These are phyloP conservation scores for Adansonia gregorii DNA, from an alignment of 441 rosid species.

Conservation along the genomic window DNA sequence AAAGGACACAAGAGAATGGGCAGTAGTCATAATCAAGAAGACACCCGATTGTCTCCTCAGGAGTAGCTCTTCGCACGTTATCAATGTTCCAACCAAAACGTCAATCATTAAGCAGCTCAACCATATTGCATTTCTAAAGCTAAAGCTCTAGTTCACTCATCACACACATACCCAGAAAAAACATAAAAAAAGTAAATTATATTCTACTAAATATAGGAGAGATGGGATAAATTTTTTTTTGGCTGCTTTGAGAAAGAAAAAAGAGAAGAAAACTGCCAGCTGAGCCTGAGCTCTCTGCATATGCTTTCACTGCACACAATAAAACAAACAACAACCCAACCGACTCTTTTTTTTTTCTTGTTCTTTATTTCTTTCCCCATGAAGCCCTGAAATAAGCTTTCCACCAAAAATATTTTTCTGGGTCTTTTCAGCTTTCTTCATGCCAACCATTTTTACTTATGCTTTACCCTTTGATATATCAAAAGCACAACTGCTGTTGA, in stretches of 20 bases:
- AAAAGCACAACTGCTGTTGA: not conserved
- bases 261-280: constrained; percentile 26
- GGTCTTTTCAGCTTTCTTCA: not conserved
- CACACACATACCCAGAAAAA: too few species aligned
- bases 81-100: not conserved
- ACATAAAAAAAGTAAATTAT: too few species aligned
- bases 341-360: too few species aligned
- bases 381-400: constrained; percentile 16
- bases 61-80: not conserved
- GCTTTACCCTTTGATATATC: constrained; percentile 12
- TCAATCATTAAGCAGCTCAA: too few species aligned
- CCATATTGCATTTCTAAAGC: too few species aligned
- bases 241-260: not conserved
- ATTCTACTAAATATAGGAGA: too few species aligned
- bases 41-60: not conserved
- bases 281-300: constrained; percentile 15
- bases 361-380: not conserved
- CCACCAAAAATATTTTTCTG: not conserved
- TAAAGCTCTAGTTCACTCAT: too few species aligned
- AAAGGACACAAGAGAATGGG: not conserved
- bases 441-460: not conserved
- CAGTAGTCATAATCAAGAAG: not conserved
- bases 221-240: not conserved
- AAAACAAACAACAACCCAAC: too few species aligned
- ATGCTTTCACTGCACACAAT: constrained; percentile 10